Base-by-base conservation (phyloP, 192 early-diverging fungal species). In the Backusella circina region DNA sequence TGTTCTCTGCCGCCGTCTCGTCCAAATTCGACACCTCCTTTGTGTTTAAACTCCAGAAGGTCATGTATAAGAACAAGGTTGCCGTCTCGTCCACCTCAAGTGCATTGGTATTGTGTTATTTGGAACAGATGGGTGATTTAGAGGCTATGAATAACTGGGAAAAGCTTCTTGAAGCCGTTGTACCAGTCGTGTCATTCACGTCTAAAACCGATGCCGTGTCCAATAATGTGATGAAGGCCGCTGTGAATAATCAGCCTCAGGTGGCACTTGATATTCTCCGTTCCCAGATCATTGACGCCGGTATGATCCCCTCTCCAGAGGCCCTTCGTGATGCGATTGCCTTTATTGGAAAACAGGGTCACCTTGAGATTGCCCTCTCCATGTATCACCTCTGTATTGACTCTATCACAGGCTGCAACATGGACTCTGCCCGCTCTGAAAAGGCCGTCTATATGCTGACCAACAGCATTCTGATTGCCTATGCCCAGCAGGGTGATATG, bases 401-500 rank as follows among this genome's bases (percentile, higher is more conserved):
- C 7, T 50, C 41, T 9, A 76, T 73, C 30, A 32, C 72, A 21
- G n/a, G 16, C 18, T 16, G 28, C 8, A 67, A 21, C 6, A 39
- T 47, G 39, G 69, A 70, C 23, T 18, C 38, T 12, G 5, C 38
- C 30, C 69, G 41, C 15, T 13, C 67, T 16, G 68, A 80, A 37
- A 80, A 78, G 30, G 85, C 84, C 28, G 69, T 84, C 3, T 84
- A 86, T 37, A 69, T 74, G 51, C 26, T 73, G 3, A 75, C 74
- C 32, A 88, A 88, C 70, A 84, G 83, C 57, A 79, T 88, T 41
- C 50, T 88, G 3, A 84, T 84, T 41, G 84, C 78, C 2, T 84
- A 84, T 61, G 86, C 86, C 28, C 85, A 85, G 13, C 68, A 82
- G 38, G 84, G 85, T 10, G 82, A 88, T 36, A 86, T 88, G 84